These are phyloP conservation scores for Fusarium siculi DNA, from an alignment of 2,329 filamentous ascomycete species.

Conservation along the genomic window DNA sequence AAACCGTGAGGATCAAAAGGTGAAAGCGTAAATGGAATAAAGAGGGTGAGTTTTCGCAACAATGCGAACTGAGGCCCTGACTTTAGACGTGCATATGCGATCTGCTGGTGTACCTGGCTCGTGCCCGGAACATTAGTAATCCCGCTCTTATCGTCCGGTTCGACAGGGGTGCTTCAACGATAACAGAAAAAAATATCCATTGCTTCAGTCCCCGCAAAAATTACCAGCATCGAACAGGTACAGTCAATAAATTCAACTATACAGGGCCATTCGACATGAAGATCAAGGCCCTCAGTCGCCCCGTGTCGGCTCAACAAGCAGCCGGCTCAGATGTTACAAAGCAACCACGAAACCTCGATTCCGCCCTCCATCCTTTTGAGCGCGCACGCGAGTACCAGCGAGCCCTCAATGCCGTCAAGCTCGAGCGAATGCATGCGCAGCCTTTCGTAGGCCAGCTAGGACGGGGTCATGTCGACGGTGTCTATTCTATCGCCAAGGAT, in stretches of 20 bases:
- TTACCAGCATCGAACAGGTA: conserved; percentile 12
- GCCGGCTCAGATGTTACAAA: conserved; percentile 73
- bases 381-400: conserved; percentile 78
- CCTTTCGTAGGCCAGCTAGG: conserved; percentile 87
- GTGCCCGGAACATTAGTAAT: conserved; percentile 46
- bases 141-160: conserved; percentile 45
- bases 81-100: conserved; percentile 37
- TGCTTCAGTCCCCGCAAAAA: conserved; percentile 39
- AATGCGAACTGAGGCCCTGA: conserved; percentile 27
- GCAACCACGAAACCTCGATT: conserved; percentile 79
- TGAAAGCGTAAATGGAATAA: conserved; percentile 5
- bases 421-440: conserved; percentile 87
- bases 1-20: background rate
- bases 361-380: conserved; percentile 90
- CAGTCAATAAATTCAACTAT: background rate
- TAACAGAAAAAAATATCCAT: conserved; percentile 47
- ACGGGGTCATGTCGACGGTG: conserved; percentile 89
- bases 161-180: conserved; percentile 25
- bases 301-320: conserved; percentile 71
- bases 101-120: conserved; percentile 24
- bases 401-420: conserved; percentile 81
- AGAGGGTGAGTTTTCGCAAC: conserved; percentile 40
- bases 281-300: conserved; percentile 74
- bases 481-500: conserved; percentile 83
- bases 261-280: conserved; percentile 55